Evolutionary conservation across 192 early-diverging fungal species (phyloP).

Genomic region (Chytriomyces confervae): DNA sequence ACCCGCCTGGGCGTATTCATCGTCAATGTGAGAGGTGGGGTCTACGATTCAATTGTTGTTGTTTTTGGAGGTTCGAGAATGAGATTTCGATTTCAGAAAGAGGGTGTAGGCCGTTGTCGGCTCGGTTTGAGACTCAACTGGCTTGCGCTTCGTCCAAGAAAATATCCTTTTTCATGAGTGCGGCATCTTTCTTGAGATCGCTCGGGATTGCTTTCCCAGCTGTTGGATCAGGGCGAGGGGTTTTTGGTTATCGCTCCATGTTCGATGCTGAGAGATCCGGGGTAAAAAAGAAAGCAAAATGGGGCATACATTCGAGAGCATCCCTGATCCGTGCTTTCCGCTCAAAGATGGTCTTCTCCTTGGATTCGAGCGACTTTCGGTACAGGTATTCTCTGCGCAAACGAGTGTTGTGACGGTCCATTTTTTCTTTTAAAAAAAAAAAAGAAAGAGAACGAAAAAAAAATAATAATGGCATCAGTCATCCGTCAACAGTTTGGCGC

Average conservation of each 20-base stretch:
- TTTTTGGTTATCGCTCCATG: constrained; percentile 1
- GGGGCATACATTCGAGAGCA: constrained; percentile 72
- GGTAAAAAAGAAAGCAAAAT: background rate
- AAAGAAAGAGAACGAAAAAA: constrained; percentile 15
- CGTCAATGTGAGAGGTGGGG: constrained; percentile 82
- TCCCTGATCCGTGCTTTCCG: constrained; percentile 93
- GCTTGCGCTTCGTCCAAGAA: constrained; percentile 88
- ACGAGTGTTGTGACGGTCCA: constrained; percentile 58
- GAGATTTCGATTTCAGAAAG: background rate
- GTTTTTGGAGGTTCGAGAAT: background rate
- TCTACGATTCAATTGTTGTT: background rate
- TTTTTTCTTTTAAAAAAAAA: constrained; percentile 5
- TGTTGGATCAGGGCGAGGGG: constrained; percentile 22
- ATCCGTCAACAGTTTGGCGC: constrained; percentile 30
- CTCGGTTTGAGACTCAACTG: constrained; percentile 46
- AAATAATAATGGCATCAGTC: constrained; percentile 34
- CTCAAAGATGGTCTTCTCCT: constrained; percentile 91
- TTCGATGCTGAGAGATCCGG: background rate
- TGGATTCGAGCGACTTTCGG: constrained; percentile 93
- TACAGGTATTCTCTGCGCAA: constrained; percentile 94
- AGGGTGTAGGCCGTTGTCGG: background rate
- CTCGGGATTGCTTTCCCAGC: constrained; percentile 87
- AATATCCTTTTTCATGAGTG: constrained; percentile 75
- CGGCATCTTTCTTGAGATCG: constrained; percentile 83
- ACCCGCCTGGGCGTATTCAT: constrained; percentile 96